Conservation (phyloP, 2,329 filamentous ascomycete genomes). For the Xylariales sp. region DNA sequence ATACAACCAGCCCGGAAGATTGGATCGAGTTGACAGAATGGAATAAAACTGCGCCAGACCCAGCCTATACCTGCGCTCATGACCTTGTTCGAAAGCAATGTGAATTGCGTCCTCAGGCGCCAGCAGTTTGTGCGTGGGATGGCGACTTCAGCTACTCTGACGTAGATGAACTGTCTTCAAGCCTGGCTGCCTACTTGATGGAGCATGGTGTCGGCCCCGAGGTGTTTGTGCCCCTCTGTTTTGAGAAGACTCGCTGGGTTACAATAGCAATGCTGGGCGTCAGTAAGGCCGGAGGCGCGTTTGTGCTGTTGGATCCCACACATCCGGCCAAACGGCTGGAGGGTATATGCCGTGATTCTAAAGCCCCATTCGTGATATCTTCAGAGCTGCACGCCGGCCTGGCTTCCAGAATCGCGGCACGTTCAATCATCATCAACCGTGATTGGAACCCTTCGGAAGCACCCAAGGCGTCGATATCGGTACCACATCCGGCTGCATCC, state of each 20-base stretch:
- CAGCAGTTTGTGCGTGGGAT: constrained; percentile 37
- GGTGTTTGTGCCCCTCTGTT: constrained; percentile 32
- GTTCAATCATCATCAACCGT: background rate
- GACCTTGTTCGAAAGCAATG: constrained; percentile 27
- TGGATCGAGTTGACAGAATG: constrained; percentile 14
- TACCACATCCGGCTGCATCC: background rate
- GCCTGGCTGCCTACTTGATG: constrained; percentile 25
- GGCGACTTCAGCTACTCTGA: constrained; percentile 40
- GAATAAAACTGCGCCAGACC: constrained; percentile 5
- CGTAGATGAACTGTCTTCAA: constrained; percentile 40
- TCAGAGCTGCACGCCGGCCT: background rate
- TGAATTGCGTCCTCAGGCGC: constrained; percentile 10
- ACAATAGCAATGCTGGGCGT: constrained; percentile 42
- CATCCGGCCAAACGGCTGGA: constrained; percentile 31
- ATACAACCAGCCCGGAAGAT: constrained; percentile 18
- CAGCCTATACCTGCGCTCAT: constrained; percentile 8
- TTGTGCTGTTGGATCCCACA: constrained; percentile 42
- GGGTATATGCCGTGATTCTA: constrained; percentile 10
- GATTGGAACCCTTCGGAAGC: constrained; percentile 17
- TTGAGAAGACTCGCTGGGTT: constrained; percentile 36
- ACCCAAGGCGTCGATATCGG: background rate
- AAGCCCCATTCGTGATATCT: constrained; percentile 31
- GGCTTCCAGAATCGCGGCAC: background rate
- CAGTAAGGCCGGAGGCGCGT: constrained; percentile 46
- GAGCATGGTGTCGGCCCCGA: constrained; percentile 24